A percentile compares a stretch with the other conserved stretches of the same genome.
These are phyloP conservation scores for Trichosporon faecale DNA, from an alignment of 1,284 basidiomycete genomes.

Conservation along the genomic window DNA sequence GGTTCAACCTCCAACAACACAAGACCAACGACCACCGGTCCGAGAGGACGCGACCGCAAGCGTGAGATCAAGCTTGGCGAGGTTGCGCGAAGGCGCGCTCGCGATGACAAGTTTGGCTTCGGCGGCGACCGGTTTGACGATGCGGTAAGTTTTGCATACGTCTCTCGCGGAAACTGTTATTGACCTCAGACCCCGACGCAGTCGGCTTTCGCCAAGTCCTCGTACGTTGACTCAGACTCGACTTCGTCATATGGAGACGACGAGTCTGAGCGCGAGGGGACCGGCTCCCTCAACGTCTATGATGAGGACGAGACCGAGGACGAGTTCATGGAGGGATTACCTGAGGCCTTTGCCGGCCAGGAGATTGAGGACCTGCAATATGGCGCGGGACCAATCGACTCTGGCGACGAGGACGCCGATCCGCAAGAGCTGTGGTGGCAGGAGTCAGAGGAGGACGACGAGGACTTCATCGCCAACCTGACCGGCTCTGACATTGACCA, in stretches of 20 bases:
- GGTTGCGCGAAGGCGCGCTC: slow-evolving; percentile 37
- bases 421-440: slow-evolving; percentile 31
- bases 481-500: slow-evolving; percentile 46
- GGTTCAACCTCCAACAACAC: slow-evolving; percentile 1
- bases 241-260: slow-evolving; percentile 46
- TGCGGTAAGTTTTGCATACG: slow-evolving; percentile 21
- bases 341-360: slow-evolving; percentile 44
- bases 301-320: slow-evolving; percentile 35
- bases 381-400: slow-evolving; percentile 37
- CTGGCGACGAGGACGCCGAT: slow-evolving; percentile 31
- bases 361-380: slow-evolving; percentile 49
- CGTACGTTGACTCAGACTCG: slow-evolving; percentile 33
- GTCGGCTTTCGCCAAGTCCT: slow-evolving; percentile 19
- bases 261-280: slow-evolving; percentile 38
- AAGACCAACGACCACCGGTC: slow-evolving; percentile 30
- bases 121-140: slow-evolving; percentile 28
- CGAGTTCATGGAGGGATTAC: slow-evolving; percentile 35
- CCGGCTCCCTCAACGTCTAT: slow-evolving; percentile 13
- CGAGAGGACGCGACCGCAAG: slow-evolving; percentile 40
- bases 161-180: too few species aligned
- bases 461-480: slow-evolving; percentile 42
- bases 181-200: slow-evolving; percentile 22
- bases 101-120: slow-evolving; percentile 45
- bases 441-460: slow-evolving; percentile 41
- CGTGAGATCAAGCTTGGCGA: slow-evolving; percentile 41